Base-by-base conservation (phyloP, 2,329 filamentous ascomycete genomes). In the Beauveria medogensis region DNA sequence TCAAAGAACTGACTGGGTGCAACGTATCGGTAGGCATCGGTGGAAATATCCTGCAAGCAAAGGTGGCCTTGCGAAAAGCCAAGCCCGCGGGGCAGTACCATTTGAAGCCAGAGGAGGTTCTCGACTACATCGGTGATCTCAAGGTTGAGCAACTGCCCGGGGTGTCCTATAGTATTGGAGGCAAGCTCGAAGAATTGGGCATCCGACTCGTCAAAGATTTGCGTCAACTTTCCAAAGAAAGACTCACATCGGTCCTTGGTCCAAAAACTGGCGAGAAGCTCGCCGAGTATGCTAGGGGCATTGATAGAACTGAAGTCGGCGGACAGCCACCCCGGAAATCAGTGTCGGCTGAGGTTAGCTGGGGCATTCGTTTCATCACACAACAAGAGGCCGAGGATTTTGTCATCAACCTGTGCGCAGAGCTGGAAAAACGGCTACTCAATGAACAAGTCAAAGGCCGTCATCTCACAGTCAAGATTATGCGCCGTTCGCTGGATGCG, bases 361-460 rank as follows among this genome's bases (percentile, higher is more conserved):
- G 94, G 94, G 94, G 95, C 3, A 96, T 99, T 60, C 87, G 94
- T 6, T 99, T 99, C 70, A 85, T 94, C 66, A 95, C 83, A 63
- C 91, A 97, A 69, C 82, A 84, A n/a, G 93, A 99, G 73, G 92
- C 92, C 0, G 93, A 97, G 62, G 91, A 95, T 65, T 99, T 99
- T 71, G 82, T 97, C 34, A 78, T 85, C 63, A 94, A 90, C 65
- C 77, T 99, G 0, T 94, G 90, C 69, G 87, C 87, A 60, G 94
- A 99, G 72, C 77, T 99, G 7, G 87, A 92, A 67, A 88, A 87
- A 60, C 83, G 94, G 1, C 76, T 99, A 20, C 70, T 92, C 24
- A 90, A 92, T 65, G 91, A 97, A 70, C 82, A 87, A 34, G 91
- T 97, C 57, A 95, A 89, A 69, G 94, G 94, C 16, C 89, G 84